Conservation (phyloP, 1,139 yeast species). For the Debaryomycetaceae sp. region DNA sequence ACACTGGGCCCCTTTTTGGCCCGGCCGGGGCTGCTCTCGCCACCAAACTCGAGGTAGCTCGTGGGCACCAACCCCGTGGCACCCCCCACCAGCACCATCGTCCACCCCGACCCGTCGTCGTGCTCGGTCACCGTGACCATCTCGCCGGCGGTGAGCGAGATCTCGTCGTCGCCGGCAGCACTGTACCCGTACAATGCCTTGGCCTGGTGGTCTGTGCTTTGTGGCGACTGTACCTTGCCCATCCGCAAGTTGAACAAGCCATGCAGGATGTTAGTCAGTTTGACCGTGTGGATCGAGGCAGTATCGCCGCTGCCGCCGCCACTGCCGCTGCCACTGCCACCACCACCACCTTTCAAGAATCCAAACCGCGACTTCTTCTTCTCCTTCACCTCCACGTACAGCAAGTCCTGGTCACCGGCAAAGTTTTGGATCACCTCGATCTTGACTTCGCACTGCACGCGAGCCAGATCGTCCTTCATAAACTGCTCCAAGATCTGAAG, state of each 20-base stretch:
- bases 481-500: conserved; percentile 57
- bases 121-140: conserved; percentile 50
- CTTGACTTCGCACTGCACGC: conserved; percentile 78
- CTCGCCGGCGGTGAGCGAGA: conserved; percentile 60
- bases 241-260: conserved; percentile 38
- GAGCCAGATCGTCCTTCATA: conserved; percentile 66
- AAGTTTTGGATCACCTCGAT: conserved; percentile 86
- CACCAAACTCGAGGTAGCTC: conserved; percentile 57
- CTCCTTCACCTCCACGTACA: conserved; percentile 39
- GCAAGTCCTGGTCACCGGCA: conserved; percentile 70
- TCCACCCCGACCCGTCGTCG: conserved; percentile 97
- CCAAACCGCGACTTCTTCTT: conserved; percentile 57
- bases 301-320: conserved; percentile 14
- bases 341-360: conserved; percentile 31
- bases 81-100: conserved; percentile 46
- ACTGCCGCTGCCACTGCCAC: conserved; percentile 10
- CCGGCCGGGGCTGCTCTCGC: background rate
- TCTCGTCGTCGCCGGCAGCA: conserved; percentile 75
- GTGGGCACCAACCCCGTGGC: conserved; percentile 82
- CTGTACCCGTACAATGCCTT: conserved; percentile 65
- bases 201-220: conserved; percentile 25
- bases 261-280: conserved; percentile 17
- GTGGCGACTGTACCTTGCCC: conserved; percentile 17
- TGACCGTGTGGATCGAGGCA: conserved; percentile 20
- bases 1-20: conserved; percentile 30